phyloP scores from a whole-genome alignment of 805 yeast genomes.

The Wickerhamiella slavikovae region DNA sequence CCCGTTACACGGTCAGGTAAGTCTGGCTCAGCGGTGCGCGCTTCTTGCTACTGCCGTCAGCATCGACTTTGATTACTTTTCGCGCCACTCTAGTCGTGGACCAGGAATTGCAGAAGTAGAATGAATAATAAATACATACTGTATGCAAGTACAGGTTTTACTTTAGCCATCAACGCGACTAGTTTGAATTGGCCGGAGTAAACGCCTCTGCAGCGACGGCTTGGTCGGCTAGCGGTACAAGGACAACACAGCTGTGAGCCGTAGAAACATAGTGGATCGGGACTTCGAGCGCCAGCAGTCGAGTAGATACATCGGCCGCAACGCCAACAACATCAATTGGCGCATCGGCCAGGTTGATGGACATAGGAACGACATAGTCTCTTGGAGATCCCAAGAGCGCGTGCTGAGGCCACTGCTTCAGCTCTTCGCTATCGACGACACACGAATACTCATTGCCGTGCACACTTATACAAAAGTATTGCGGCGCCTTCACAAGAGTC shows the following conservation, averaged over 20 bases:
- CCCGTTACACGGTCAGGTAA: slow-evolving; percentile 30
- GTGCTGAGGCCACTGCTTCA: slow-evolving; percentile 25
- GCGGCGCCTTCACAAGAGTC: slow-evolving; percentile 15
- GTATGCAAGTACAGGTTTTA: neutral
- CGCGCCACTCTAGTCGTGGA: slow-evolving; percentile 60
- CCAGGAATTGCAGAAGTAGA: slow-evolving; percentile 2
- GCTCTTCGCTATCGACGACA: slow-evolving; percentile 10
- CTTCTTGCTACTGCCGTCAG: slow-evolving; percentile 75
- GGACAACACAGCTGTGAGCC: slow-evolving; percentile 37
- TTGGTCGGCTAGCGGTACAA: slow-evolving; percentile 23
- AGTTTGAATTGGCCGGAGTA: too few relatives aligned
- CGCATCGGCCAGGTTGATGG: slow-evolving; percentile 30
- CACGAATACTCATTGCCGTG: slow-evolving; percentile 17
- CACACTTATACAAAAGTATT: slow-evolving; percentile 14
- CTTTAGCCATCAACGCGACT: too few relatives aligned
- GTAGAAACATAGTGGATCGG: slow-evolving; percentile 42
- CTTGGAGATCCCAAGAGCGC: slow-evolving; percentile 33
- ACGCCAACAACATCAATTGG: slow-evolving; percentile 46
- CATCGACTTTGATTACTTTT: slow-evolving; percentile 88
- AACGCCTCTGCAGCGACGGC: neutral
- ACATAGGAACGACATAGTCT: slow-evolving; percentile 36
- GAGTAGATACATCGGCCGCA: slow-evolving; percentile 42
- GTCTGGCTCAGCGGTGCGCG: slow-evolving; percentile 68
- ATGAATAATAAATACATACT: neutral
- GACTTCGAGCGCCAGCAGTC: slow-evolving; percentile 20